Evolutionary conservation across 441 rosid species (phyloP), one percentile per base, ranked within the genome.

Genomic region (Melastoma candidum): DNA sequence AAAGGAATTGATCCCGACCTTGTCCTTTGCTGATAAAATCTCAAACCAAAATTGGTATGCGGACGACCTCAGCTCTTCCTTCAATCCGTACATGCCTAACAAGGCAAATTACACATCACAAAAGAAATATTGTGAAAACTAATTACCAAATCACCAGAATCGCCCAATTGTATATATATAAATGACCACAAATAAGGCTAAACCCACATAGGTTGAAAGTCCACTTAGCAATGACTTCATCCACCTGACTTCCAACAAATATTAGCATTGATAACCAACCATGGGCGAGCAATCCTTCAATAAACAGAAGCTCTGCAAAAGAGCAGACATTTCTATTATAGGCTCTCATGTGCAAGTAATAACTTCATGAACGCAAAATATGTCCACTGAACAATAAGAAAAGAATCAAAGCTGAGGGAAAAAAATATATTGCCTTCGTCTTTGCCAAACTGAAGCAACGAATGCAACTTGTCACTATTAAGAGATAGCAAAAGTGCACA

Each of bases 21-120:
- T 66, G 53, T 53, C 61, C 51, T 65, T 61, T 29, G 72, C 70
- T 14, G 62, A 74, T 55, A 87, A 70, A 54, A 79, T 70, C 46
- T 70, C 69, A 53, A 87, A 79, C 95, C 95, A 92, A 45, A 87
- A 79, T 56, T 80, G 79, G 71, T 81, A 85, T 2, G 95, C 94
- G 59, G 89, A 72, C 32, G 70, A 64, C 58, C 80, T 73, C 53
- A 85, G 49, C 59, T 75, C 79, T 71, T 88, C 98, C 68, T 66
- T 79, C 47, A 82, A 60, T 17, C 96, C 88, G 71, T 77, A 87
- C 65, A 92, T 69, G 78, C 85, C 98, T 92, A 68, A 60, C 29
- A 63, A 62, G 47, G 55, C 46, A 66, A 44, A 54, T 9, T 48
- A 67, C 63, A 27, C 8, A 36, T 36, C 14, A 3, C 17, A 4